These are phyloP conservation scores for Smallanthus sonchifolius DNA, from an alignment of 129 eudicot species.

Conservation along the genomic window DNA sequence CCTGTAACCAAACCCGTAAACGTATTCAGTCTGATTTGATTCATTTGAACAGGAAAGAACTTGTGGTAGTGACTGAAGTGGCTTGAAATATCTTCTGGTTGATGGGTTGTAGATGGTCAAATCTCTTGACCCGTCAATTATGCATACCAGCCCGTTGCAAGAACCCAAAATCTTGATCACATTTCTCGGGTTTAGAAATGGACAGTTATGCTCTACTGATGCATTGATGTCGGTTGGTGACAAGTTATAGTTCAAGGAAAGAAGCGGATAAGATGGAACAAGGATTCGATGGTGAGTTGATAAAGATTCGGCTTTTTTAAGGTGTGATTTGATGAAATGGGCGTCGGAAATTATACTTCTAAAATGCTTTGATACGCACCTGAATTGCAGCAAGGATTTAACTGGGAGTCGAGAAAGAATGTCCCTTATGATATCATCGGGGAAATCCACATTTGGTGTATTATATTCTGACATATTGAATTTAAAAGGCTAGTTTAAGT, in stretches of 20 bases:
- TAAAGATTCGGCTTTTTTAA: constrained; percentile 12
- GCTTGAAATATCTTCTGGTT: constrained; percentile 35
- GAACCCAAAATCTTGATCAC: constrained; percentile 34
- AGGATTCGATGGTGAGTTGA: constrained; percentile 28
- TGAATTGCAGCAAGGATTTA: constrained; percentile 34
- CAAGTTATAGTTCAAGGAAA: constrained; percentile 27
- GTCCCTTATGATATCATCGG: constrained; percentile 30
- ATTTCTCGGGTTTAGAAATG: constrained; percentile 11
- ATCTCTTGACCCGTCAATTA: constrained; percentile 23
- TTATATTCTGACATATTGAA: constrained; percentile 24
- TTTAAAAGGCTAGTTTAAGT: neutral
- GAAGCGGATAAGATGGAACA: constrained; percentile 27
- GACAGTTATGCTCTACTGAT: constrained; percentile 18
- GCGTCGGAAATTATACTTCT: constrained; percentile 22
- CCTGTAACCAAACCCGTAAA: constrained; percentile 35
- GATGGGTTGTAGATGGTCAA: constrained; percentile 33
- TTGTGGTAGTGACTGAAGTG: constrained; percentile 14
- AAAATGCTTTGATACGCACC: constrained; percentile 38
- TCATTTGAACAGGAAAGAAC: constrained; percentile 1
- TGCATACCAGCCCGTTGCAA: constrained; percentile 41
- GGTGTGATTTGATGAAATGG: constrained; percentile 26
- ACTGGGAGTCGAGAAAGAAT: constrained; percentile 39
- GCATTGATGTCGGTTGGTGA: constrained; percentile 1
- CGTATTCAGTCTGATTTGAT: constrained; percentile 25
- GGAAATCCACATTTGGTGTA: constrained; percentile 12